Percentiles rank a stretch among this genome's conserved stretches.
Conservation (phyloP, 371 early-diverging fungal species). For the Mortierella sp. region DNA sequence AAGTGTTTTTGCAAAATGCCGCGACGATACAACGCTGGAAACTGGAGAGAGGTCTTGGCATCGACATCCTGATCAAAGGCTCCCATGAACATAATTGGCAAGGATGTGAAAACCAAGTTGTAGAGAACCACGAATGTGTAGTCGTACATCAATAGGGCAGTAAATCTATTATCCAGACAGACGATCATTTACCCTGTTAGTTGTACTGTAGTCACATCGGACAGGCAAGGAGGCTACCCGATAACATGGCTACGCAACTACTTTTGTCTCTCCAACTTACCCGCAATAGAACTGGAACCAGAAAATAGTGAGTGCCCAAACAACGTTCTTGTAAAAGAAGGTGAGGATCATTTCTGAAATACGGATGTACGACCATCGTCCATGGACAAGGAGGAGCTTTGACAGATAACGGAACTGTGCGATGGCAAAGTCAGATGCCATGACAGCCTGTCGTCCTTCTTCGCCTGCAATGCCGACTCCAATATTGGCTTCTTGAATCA, state of each 20-base stretch:
- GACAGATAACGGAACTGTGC: conserved; percentile 84
- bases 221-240: no score
- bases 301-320: conserved; percentile 81
- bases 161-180: conserved; percentile 46
- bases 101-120: conserved; percentile 80
- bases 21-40: conserved; percentile 88
- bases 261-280: conserved; percentile 53
- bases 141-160: conserved; percentile 77
- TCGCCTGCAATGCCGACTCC: conserved; percentile 94
- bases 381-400: conserved; percentile 81
- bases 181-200: not conserved
- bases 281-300: conserved; percentile 87
- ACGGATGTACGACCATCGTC: conserved; percentile 88
- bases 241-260: no score
- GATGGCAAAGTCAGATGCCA: conserved; percentile 92
- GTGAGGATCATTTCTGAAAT: conserved; percentile 81
- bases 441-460: conserved; percentile 95
- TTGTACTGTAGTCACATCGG: no score
- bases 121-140: conserved; percentile 81
- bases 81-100: conserved; percentile 79
- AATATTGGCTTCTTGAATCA: conserved; percentile 93
- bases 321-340: conserved; percentile 85
- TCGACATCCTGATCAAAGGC: conserved; percentile 93
- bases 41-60: conserved; percentile 72
- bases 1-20: conserved; percentile 88